Evolutionary conservation across 1,284 basidiomycete genomes (phyloP).

Genomic region (Ceratobasidium sp.): DNA sequence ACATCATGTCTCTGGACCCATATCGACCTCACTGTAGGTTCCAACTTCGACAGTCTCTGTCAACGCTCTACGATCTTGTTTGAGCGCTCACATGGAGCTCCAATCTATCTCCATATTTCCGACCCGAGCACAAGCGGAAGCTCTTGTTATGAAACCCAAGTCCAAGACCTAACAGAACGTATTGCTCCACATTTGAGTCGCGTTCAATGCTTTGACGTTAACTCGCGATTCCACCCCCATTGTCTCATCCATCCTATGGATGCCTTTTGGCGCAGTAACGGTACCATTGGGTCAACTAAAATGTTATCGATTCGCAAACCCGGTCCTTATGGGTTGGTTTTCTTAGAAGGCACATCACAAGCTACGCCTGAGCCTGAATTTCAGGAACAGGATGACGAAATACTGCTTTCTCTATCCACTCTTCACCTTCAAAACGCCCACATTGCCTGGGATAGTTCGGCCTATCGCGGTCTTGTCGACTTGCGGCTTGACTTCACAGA

Average conservation of each 20-base stretch:
- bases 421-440: neutral
- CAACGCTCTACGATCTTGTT: neutral
- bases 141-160: neutral
- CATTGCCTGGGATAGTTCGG: neutral
- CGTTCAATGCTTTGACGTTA: neutral
- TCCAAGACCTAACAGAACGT: neutral
- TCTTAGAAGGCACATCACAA: no score
- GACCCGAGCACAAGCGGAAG: neutral
- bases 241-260: neutral
- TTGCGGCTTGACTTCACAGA: neutral
- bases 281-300: no score
- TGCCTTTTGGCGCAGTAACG: no score
- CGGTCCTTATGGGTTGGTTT: neutral
- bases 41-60: neutral
- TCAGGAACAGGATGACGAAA: neutral
- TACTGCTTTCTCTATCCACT: neutral
- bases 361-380: neutral
- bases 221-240: neutral
- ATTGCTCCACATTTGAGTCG: neutral
- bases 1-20: neutral
- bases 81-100: neutral
- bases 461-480: conserved; percentile 14
- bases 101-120: neutral
- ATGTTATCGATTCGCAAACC: neutral
- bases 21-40: neutral